phyloP scores from a whole-genome alignment of 1,284 basidiomycete species.

The Ceratobasidium sp. region DNA sequence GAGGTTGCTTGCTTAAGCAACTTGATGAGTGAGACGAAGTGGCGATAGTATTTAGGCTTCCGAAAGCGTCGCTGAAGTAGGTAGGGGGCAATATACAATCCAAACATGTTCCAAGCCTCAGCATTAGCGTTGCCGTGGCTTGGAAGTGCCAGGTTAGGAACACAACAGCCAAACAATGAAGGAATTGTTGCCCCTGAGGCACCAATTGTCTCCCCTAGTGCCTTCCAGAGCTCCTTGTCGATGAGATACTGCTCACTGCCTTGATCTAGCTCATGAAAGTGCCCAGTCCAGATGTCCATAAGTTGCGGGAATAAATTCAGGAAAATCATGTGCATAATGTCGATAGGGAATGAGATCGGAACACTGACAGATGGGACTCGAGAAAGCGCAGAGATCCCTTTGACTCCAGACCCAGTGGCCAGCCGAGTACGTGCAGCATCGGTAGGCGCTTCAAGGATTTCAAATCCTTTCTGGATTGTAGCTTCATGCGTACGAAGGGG shows the following conservation, averaged over 20 bases:
- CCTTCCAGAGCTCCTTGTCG: background rate
- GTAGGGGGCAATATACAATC: slow-evolving; percentile 50
- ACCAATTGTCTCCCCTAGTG: background rate
- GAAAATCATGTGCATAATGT: slow-evolving; percentile 19
- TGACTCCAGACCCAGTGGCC: slow-evolving; percentile 8
- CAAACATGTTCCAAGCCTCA: slow-evolving; percentile 56
- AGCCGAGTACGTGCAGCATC: background rate
- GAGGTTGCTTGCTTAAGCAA: slow-evolving; percentile 56
- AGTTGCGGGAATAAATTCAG: slow-evolving; percentile 17
- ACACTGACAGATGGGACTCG: background rate
- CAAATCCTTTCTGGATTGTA: background rate
- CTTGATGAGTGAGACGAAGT: slow-evolving; percentile 43
- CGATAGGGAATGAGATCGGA: background rate
- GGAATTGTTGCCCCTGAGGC: slow-evolving; percentile 57
- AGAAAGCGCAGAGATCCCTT: slow-evolving; percentile 5
- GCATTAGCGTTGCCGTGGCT: background rate
- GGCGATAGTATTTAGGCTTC: slow-evolving; percentile 34
- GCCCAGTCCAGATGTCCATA: background rate
- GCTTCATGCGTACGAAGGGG: slow-evolving; percentile 15
- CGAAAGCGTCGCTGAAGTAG: slow-evolving; percentile 22
- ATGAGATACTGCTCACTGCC: background rate
- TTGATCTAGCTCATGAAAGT: background rate
- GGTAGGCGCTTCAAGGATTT: background rate
- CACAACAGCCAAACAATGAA: slow-evolving; percentile 58
- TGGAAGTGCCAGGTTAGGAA: slow-evolving; percentile 57